phyloP scores from a whole-genome alignment of 192 early-diverging fungal genomes.

The Coemansia sp. region DNA sequence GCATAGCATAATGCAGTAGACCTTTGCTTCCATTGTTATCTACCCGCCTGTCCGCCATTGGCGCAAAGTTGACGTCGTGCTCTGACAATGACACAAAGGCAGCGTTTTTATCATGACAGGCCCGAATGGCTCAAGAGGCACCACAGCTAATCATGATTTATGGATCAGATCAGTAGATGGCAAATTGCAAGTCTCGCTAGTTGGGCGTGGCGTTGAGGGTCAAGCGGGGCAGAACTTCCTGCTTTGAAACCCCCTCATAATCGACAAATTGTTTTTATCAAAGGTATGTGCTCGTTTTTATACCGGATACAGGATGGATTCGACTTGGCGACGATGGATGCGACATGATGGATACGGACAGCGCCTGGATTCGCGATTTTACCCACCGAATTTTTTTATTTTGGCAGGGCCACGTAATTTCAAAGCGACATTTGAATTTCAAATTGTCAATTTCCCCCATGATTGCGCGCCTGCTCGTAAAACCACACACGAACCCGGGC shows the following conservation, averaged over 20 bases:
- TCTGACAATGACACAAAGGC: background rate
- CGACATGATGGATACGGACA: background rate
- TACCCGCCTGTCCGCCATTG: background rate
- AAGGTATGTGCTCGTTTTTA: slow-evolving; percentile 1
- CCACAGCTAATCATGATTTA: background rate
- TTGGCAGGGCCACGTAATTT: background rate
- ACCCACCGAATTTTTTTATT: background rate
- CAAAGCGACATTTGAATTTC: background rate
- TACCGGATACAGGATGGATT: background rate
- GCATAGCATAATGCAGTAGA: background rate
- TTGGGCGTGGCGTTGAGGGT: background rate
- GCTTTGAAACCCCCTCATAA: background rate
- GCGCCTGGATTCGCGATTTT: background rate
- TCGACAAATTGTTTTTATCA: background rate
- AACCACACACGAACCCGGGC: background rate
- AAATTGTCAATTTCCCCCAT: background rate
- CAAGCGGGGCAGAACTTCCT: background rate
- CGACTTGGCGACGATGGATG: background rate
- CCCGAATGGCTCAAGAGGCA: background rate
- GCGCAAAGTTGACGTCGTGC: background rate
- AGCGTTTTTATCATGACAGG: background rate
- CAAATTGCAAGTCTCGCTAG: background rate
- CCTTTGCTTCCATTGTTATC: background rate
- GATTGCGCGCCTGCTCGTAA: background rate
- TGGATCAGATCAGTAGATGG: background rate